A percentile compares a stretch with the other conserved stretches of the same genome.
phyloP scores from a whole-genome alignment of 2,329 filamentous ascomycete species.

The Colletotrichum eremochloae region DNA sequence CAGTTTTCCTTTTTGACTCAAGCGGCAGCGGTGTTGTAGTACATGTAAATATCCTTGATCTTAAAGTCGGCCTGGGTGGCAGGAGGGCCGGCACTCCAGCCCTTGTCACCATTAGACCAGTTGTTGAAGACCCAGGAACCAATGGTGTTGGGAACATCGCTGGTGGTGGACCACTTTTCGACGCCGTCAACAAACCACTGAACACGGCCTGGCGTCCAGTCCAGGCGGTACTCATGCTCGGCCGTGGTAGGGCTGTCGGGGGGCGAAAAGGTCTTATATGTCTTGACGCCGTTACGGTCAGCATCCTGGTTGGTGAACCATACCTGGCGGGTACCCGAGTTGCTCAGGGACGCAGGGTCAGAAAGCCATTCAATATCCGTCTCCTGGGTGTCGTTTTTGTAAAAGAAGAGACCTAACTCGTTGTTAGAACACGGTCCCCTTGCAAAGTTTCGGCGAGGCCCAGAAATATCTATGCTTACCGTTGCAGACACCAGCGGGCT shows the following conservation, averaged over 20 bases:
- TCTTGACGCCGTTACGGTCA: slow-evolving; percentile 43
- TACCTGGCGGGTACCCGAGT: slow-evolving; percentile 45
- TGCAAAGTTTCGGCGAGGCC: too few species aligned
- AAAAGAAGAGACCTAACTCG: slow-evolving; percentile 49
- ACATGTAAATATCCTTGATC: slow-evolving; percentile 44
- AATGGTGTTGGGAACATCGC: slow-evolving; percentile 45
- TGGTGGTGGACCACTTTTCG: slow-evolving; percentile 46
- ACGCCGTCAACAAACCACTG: slow-evolving; percentile 48
- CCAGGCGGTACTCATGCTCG: slow-evolving; percentile 51
- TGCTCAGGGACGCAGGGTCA: slow-evolving; percentile 47
- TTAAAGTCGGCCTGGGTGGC: slow-evolving; percentile 47
- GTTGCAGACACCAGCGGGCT: slow-evolving; percentile 50
- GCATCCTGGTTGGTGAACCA: slow-evolving; percentile 51
- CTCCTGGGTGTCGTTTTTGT: slow-evolving; percentile 47
- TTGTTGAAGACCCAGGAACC: slow-evolving; percentile 51
- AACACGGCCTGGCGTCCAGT: slow-evolving; percentile 48
- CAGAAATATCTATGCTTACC: slow-evolving; percentile 39
- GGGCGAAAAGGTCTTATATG: slow-evolving; percentile 40
- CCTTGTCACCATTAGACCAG: slow-evolving; percentile 50
- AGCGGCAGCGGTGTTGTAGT: slow-evolving; percentile 47
- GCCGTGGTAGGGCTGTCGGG: slow-evolving; percentile 45
- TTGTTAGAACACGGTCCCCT: not conserved
- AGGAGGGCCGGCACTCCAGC: slow-evolving; percentile 50
- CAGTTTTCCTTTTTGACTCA: too few species aligned
- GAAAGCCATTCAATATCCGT: slow-evolving; percentile 52